phyloP scores from a whole-genome alignment of 179 eudicot species.

The Beta macrorhiza region DNA sequence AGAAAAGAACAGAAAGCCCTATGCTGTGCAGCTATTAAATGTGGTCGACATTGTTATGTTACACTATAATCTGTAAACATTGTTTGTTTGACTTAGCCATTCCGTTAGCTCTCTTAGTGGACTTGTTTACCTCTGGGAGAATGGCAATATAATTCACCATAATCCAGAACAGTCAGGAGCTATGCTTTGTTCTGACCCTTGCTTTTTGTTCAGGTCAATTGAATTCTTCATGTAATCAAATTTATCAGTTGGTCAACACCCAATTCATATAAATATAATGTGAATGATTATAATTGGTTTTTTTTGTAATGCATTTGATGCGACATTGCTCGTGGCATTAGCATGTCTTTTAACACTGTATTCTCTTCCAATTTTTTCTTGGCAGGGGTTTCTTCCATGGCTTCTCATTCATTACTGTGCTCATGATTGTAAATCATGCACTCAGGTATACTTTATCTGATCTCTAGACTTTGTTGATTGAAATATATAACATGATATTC shows the following conservation, averaged over 20 bases:
- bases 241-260: background rate
- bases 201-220: background rate
- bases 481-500: background rate
- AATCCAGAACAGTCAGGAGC: background rate
- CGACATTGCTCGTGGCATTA: background rate
- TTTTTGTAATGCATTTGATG: background rate
- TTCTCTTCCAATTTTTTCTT: background rate
- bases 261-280: no score
- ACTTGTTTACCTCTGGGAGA: no score
- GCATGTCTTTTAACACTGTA: background rate
- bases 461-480: background rate
- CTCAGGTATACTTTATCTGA: conserved; percentile 54
- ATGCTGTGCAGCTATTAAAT: background rate
- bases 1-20: background rate
- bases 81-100: background rate
- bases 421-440: conserved; percentile 96
- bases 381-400: conserved; percentile 98
- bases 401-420: conserved; percentile 71
- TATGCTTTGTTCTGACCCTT: background rate
- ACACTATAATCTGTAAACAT: background rate
- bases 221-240: background rate
- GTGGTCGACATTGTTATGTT: background rate
- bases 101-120: background rate
- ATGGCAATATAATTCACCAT: background rate
- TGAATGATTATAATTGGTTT: background rate